Evolutionary conservation across 352 stramenopile species (phyloP).

Genomic region (Vaucheria bursata): DNA sequence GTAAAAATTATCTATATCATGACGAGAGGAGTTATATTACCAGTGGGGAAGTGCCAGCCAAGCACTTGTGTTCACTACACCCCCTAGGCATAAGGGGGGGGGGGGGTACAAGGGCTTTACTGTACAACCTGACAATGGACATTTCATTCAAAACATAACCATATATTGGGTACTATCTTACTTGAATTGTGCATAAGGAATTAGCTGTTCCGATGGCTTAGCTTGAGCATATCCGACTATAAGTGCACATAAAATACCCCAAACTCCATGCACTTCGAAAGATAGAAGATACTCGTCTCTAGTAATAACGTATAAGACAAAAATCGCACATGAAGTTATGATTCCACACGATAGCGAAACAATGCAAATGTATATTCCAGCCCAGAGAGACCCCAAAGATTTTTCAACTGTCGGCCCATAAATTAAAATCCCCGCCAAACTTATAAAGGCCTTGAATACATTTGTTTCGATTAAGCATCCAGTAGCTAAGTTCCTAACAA

Average conservation of each 20-base stretch:
- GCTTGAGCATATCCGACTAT: neutral
- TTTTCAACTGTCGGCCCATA: constrained; percentile 28
- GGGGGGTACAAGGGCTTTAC: no score
- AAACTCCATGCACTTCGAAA: constrained; percentile 1
- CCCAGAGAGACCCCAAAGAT: constrained; percentile 16
- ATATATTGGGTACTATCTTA: no score
- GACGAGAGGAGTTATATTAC: no score
- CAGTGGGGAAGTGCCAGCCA: no score
- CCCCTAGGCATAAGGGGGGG: no score
- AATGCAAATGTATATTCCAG: constrained; percentile 14
- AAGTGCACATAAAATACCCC: neutral
- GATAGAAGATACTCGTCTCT: constrained; percentile 35
- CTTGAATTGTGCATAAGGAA: no score
- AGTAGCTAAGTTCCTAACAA: constrained; percentile 39
- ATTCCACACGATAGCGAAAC: constrained; percentile 13
- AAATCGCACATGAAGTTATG: constrained; percentile 19
- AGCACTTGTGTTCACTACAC: no score
- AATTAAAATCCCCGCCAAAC: neutral
- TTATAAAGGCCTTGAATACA: neutral
- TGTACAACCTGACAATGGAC: no score
- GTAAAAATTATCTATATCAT: no score
- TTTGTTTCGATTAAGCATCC: constrained; percentile 27
- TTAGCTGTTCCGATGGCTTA: neutral
- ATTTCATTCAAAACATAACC: no score
- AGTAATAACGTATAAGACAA: constrained; percentile 30